phyloP scores from a whole-genome alignment of 352 stramenopile species.

The Phytopythium ostracodes region DNA sequence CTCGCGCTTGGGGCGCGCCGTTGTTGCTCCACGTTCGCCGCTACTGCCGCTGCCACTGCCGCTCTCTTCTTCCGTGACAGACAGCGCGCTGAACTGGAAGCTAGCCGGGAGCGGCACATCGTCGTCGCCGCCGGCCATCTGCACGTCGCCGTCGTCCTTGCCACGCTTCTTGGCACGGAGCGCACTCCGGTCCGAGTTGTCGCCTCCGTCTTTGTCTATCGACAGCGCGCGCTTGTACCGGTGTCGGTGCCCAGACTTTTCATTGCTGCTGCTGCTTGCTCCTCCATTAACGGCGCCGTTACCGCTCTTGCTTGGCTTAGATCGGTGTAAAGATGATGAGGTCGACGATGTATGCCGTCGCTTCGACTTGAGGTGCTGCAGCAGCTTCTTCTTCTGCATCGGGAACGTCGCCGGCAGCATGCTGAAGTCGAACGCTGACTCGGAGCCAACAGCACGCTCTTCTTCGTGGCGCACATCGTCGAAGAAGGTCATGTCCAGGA shows the following conservation, averaged over 20 bases:
- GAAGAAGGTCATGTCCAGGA: constrained; percentile 65
- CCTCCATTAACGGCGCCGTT: not conserved
- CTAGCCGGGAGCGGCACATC: constrained; percentile 49
- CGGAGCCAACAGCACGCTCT: not conserved
- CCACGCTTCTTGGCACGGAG: not conserved
- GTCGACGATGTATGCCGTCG: constrained; percentile 11
- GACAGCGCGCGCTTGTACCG: constrained; percentile 7
- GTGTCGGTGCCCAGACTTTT: constrained; percentile 4
- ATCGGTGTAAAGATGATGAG: constrained; percentile 11
- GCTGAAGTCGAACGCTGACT: constrained; percentile 37
- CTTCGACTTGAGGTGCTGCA: constrained; percentile 46
- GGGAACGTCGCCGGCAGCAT: constrained; percentile 42
- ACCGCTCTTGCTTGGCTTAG: constrained; percentile 5
- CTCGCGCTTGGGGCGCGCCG: constrained; percentile 27
- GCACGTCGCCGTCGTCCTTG: constrained; percentile 14
- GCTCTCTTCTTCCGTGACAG: constrained; percentile 11
- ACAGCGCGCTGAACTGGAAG: constrained; percentile 23
- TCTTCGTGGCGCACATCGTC: constrained; percentile 27
- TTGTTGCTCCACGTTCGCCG: not conserved
- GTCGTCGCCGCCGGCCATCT: constrained; percentile 38
- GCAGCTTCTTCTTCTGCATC: constrained; percentile 54
- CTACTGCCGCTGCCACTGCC: not conserved
- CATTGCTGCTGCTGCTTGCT: not conserved
- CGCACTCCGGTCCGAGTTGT: constrained; percentile 9
- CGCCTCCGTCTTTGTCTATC: constrained; percentile 9